Evolutionary conservation across 495 filamentous ascomycete genomes (phyloP).

Genomic region (Daldinia caldariorum): DNA sequence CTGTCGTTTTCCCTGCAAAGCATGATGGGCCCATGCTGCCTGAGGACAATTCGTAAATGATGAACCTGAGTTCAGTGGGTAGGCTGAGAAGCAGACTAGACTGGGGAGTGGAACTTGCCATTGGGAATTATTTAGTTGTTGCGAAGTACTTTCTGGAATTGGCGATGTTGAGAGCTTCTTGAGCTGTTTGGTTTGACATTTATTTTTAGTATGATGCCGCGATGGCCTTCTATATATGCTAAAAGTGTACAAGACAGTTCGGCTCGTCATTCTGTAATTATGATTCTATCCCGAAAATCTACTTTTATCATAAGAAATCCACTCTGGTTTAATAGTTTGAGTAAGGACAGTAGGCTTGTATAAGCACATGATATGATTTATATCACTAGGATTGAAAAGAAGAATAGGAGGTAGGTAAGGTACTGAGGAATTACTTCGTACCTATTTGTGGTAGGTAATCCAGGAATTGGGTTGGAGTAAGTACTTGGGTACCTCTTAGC

Average conservation of each 20-base stretch:
- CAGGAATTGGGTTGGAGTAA: background rate
- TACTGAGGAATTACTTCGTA: background rate
- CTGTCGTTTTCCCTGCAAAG: background rate
- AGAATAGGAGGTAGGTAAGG: no score
- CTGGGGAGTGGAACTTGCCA: background rate
- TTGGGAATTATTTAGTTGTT: background rate
- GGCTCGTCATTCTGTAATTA: background rate
- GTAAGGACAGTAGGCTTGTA: background rate
- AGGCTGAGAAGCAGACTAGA: background rate
- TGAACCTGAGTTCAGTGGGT: background rate
- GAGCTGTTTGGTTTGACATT: background rate
- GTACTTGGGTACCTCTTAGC: constrained; percentile 3
- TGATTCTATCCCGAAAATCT: background rate
- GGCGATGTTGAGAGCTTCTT: background rate
- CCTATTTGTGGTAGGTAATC: background rate
- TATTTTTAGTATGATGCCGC: background rate
- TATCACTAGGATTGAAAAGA: background rate
- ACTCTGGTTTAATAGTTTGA: no score
- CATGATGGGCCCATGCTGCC: background rate
- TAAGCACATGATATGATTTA: background rate
- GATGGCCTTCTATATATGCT: background rate
- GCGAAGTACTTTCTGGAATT: background rate
- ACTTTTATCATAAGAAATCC: no score
- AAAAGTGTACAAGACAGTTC: background rate
- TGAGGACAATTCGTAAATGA: background rate